Evolutionary conservation across 1,284 basidiomycete species (phyloP), one percentile per base, ranked within the genome.

Genomic region (Ganoderma meredithae): DNA sequence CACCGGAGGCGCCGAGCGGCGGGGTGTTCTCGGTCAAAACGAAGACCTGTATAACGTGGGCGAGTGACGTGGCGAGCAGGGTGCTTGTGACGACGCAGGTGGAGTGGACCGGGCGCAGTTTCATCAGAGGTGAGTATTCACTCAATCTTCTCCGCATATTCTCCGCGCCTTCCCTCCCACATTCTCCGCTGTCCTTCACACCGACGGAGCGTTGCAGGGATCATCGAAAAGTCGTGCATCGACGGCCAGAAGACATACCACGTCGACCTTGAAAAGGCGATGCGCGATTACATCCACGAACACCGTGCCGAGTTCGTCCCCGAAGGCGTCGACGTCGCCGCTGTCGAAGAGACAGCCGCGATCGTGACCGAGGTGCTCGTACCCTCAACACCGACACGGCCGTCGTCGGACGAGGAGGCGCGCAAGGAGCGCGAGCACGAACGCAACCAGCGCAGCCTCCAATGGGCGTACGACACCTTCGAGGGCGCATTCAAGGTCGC

Each of bases 171-270:
- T 12, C 56, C 56, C 10, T 10, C 22, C 10, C n/a, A 22, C 44
- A 1, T 25, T 4, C 10, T 13, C 25, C 9, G 5, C 9, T 17
- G 22, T 17, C n/a, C 22, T 25, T 49, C 36, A 36, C n/a, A n/a
- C 33, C 36, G 33, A 36, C 39, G n/a, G 6, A 17, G 15, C 17
- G 27, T 44, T 53, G 60, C 76, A 96, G 95, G 95, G 66, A 95
- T 99, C 75, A 98, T 99, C 76, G 96, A 98, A 77, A 91, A 89
- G 74, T 95, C 94, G 0, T 92, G 90, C 7, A 90, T 98, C 62
- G 97, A 98, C n/a, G 97, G 98, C 1, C 97, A 99, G 78, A 97
- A 93, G 80, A 84, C 86, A 63, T 98, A 97, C 78, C 95, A 98
- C 77, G 77, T 80, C 19, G 96, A 96, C 55, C 86, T 99, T 6